Percentiles rank a stretch among this genome's conserved stretches.
Conservation (phyloP, 176 grass and related monocot genomes). For the Neostapfia colusana region DNA sequence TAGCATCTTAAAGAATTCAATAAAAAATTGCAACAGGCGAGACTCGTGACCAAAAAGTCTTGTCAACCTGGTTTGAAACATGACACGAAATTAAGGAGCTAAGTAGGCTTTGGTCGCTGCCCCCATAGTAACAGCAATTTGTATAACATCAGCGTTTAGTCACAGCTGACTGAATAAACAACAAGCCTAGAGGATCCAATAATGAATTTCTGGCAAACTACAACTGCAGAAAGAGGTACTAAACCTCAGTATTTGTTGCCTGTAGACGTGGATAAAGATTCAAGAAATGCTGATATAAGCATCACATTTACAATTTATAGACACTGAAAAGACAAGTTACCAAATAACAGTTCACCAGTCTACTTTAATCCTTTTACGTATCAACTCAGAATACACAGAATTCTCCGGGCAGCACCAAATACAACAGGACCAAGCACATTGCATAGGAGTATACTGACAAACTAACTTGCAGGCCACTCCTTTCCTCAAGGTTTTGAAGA, state of each 20-base stretch:
- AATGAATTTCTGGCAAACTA: not conserved
- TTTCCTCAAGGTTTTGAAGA: constrained; percentile 49
- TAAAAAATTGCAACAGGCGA: not conserved
- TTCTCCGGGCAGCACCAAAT: constrained; percentile 5
- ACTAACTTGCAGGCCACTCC: not conserved
- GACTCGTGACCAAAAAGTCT: no score
- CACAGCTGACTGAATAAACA: not conserved
- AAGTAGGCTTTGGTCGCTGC: not conserved
- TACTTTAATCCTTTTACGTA: constrained; percentile 22
- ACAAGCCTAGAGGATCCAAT: not conserved
- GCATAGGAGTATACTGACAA: constrained; percentile 16
- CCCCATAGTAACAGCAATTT: no score
- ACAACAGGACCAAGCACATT: constrained; percentile 8
- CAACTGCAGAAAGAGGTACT: not conserved
- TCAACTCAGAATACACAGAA: constrained; percentile 51
- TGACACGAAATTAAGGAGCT: not conserved
- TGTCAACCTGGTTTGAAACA: not conserved
- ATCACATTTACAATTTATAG: constrained; percentile 59
- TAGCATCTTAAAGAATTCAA: not conserved
- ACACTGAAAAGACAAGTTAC: constrained; percentile 29
- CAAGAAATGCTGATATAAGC: constrained; percentile 27
- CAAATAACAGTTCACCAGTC: constrained; percentile 19
- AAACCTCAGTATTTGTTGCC: constrained; percentile 26
- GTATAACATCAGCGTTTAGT: no score
- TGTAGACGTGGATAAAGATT: not conserved